A percentile compares a stretch with the other conserved stretches of the same genome.
Conservation (phyloP, 148 eudicot species). For the Fagopyrum homotropicum region DNA sequence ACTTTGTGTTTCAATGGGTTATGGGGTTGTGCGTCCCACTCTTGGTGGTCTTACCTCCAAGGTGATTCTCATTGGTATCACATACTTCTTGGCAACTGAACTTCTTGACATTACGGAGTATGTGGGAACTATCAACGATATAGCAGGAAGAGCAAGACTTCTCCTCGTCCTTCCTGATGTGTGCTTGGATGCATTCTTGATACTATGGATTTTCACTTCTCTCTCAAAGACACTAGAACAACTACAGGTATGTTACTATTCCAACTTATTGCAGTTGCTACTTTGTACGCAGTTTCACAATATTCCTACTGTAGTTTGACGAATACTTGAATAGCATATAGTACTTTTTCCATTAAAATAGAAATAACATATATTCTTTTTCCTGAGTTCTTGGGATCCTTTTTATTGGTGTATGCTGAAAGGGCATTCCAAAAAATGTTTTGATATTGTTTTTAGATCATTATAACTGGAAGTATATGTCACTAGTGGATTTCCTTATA, state of each 20-base stretch:
- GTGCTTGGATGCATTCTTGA: conserved; percentile 76
- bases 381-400: not conserved
- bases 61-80: conserved; percentile 78
- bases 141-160: conserved; percentile 86
- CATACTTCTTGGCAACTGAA: conserved; percentile 84
- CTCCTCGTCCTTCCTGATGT: conserved; percentile 83
- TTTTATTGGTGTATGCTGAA: not conserved
- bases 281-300: not conserved
- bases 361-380: not conserved
- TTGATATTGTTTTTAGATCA: not conserved
- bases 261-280: not conserved
- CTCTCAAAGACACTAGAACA: conserved; percentile 94
- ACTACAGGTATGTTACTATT: conserved; percentile 57
- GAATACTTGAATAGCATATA: not conserved
- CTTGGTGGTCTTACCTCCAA: conserved; percentile 94
- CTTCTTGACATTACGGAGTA: conserved; percentile 79
- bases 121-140: conserved; percentile 86
- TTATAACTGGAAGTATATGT: not conserved
- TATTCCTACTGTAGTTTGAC: not conserved
- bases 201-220: conserved; percentile 91
- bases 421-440: not conserved
- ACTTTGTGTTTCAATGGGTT: conserved; percentile 89
- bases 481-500: not conserved
- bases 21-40: conserved; percentile 97
- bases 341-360: too few relatives aligned